Base-by-base conservation (phyloP, 177 flowering plant species). In the Vitis hybrid region DNA sequence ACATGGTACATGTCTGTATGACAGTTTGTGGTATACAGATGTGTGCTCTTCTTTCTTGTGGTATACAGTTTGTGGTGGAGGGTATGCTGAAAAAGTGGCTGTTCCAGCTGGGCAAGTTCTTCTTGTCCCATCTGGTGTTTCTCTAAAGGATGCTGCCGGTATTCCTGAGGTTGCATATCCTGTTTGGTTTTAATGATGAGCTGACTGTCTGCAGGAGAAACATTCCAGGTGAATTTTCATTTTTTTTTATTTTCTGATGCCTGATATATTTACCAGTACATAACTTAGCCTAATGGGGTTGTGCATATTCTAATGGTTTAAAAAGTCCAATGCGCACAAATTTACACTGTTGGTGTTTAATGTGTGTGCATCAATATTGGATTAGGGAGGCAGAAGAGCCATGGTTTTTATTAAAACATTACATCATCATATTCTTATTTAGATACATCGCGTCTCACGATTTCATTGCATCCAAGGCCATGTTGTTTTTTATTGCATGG, bases 1-100 rank as follows among this genome's bases (percentile, higher is more conserved):
- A 11, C 50, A 40, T 19, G 21, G 64, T n/a, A 11, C 50, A 40
- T 19, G 21, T 18, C 50, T 13, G 32, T 35, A 19, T 68, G 56
- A 58, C 15, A 58, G 13, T 51, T 52, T 19, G n/a, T 67, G 56
- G 66, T 69, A 58, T 49, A 35, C 62, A 95, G 99, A 97, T 95
- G 4, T 93, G 98, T 87, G 98, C 98, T 77, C 90, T 95, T 73
- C 86, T 93, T 60, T 77, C 83, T 78, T n/a, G n/a, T n/a, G n/a
- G n/a, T n/a, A n/a, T n/a, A n/a, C n/a, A n/a, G n/a, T n/a, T n/a
- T n/a, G n/a, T n/a, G 98, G 98, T 73, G 99, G 99, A 61, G 97
- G 98, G 9, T 93, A 95, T 78, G 97, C 97, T 4, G 99, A 95
- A 79, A 93, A 93, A 78, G 98, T 95, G 14, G 91, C 90, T 58